Percentiles rank a stretch among this genome's conserved stretches.
Evolutionary conservation across 176 grass and related monocot genomes (phyloP).

Genomic region (Eleusine indica): DNA sequence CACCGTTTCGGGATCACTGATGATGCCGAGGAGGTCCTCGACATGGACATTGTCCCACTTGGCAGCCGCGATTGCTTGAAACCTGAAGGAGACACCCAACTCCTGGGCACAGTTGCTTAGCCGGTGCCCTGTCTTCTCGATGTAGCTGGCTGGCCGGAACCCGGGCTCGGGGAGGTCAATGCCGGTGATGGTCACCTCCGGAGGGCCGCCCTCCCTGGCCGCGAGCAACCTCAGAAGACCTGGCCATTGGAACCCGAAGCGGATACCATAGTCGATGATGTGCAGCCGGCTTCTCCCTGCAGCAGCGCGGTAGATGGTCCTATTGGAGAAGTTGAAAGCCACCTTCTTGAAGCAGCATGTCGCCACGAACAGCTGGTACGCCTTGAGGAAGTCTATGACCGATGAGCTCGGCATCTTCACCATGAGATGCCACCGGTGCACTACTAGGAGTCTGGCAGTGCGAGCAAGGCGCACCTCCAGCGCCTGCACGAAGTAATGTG

Average conservation of each 20-base stretch:
- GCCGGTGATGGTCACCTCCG: constrained; percentile 36
- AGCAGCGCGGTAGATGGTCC: neutral
- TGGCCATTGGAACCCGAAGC: neutral
- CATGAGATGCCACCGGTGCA: neutral
- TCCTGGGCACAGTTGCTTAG: constrained; percentile 3
- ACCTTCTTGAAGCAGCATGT: neutral
- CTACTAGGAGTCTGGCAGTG: constrained; percentile 8
- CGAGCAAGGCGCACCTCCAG: constrained; percentile 66
- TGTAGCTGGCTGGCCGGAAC: constrained; percentile 1
- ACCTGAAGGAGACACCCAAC: constrained; percentile 24
- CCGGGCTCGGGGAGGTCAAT: neutral
- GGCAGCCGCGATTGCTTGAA: neutral
- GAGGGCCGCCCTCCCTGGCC: constrained; percentile 31
- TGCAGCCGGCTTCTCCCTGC: neutral
- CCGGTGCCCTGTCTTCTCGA: constrained; percentile 20
- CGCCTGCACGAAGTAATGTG: constrained; percentile 60
- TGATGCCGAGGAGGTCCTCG: constrained; percentile 5
- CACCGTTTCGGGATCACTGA: neutral
- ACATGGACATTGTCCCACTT: constrained; percentile 2
- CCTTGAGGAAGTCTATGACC: neutral
- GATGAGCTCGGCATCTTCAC: neutral
- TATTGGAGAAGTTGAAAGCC: neutral
- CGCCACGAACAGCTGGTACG: neutral
- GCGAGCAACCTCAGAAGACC: neutral
- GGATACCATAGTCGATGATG: neutral